Evolutionary conservation across 768 basidiomycete species (phyloP), one percentile per base, ranked within the genome.

Genomic region (Mycena leptocephala): DNA sequence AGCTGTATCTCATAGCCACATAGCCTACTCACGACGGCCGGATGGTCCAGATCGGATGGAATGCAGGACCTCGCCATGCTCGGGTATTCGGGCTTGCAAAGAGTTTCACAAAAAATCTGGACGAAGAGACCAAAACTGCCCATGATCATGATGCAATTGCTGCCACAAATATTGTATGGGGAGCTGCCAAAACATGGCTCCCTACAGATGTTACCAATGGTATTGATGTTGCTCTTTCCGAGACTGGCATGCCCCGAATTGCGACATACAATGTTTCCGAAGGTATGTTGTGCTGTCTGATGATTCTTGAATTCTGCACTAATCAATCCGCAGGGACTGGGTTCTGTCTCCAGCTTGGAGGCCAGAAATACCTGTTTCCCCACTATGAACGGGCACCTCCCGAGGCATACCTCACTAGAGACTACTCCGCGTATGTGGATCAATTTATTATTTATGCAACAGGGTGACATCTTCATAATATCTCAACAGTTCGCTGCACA

Each of bases 51-150:
- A 11, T 64, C n/a, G 70, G 70, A 9, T 72, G 33, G n/a, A 72
- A 72, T 72, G 70, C 69, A n/a, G 69, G 69, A 5, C 69, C 69
- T 7, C 58, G 58, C 32, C 69, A n/a, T n/a, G n/a, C n/a, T n/a
- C n/a, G n/a, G n/a, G n/a, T n/a, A n/a, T n/a, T n/a, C n/a, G n/a
- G n/a, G 62, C 56, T 41, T 22, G 69, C 58, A 2, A 70, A 70
- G 28, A 70, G 70, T 32, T 72, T 16, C 26, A 53, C 59, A 2
- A 72, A 72, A 30, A 24, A 37, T 18, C 32, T 72, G 37, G 70
- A 72, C n/a, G n/a, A 37, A 5, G n/a, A 9, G 4, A 39, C 33
- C 33, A 62, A 37, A 39, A 20, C 35, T 33, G 20, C 14, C 7
- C 69, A 61, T 26, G 69, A 70, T 20, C 5, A 59, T 1, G 56